Evolutionary conservation across 2,329 filamentous ascomycete genomes (phyloP).

Genomic region (Lachnellula subtilissima): DNA sequence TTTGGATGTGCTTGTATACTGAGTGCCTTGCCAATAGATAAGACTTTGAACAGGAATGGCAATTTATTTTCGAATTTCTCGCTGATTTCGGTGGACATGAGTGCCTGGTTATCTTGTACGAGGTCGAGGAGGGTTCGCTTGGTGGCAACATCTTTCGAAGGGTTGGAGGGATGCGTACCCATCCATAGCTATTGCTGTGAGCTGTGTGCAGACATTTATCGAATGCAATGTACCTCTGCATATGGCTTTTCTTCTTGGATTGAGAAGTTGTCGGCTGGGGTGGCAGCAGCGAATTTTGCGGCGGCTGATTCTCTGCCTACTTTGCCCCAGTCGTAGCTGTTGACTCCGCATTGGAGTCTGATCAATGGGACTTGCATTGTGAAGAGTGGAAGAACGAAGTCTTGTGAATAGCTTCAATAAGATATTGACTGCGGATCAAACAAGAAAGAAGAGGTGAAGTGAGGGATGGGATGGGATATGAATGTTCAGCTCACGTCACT

Average conservation of each 20-base stretch:
- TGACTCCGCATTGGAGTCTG: constrained; percentile 84
- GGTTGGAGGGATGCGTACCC: constrained; percentile 95
- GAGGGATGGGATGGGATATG: too few species aligned
- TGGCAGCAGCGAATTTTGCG: constrained; percentile 83
- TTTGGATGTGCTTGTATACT: constrained; percentile 97
- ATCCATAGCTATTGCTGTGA: constrained; percentile 75
- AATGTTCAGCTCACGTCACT: background rate
- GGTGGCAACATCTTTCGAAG: constrained; percentile 82
- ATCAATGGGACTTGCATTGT: constrained; percentile 65
- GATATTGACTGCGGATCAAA: too few species aligned
- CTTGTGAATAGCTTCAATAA: background rate
- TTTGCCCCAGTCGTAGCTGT: constrained; percentile 99
- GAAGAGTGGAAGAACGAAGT: background rate
- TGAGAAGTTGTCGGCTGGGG: constrained; percentile 65
- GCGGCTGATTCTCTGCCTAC: constrained; percentile 81
- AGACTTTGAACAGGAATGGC: constrained; percentile 95
- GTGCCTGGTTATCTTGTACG: constrained; percentile 76
- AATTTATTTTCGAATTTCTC: constrained; percentile 76
- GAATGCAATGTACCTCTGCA: constrained; percentile 74
- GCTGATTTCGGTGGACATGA: constrained; percentile 70
- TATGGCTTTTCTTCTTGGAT: constrained; percentile 89
- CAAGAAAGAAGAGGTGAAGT: too few species aligned
- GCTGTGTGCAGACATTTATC: constrained; percentile 34
- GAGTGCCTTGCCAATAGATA: constrained; percentile 91
- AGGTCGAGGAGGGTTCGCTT: constrained; percentile 83